A percentile compares a stretch with the other conserved stretches of the same genome.
These are phyloP conservation scores for Suhomyces maxii DNA, from an alignment of 1,139 yeast genomes.

Conservation along the genomic window DNA sequence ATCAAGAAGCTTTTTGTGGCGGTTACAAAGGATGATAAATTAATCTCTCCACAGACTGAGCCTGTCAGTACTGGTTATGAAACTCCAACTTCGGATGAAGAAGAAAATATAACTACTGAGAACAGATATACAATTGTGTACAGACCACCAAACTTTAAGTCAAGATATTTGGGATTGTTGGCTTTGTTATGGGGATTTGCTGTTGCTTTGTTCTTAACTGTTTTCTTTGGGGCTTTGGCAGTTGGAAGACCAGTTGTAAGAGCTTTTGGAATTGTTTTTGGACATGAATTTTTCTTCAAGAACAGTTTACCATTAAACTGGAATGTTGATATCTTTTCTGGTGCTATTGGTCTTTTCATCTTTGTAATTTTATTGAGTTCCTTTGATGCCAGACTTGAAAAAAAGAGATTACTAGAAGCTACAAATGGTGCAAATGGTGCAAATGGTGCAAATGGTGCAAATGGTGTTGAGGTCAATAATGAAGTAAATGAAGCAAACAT, in stretches of 20 bases:
- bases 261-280: constrained; percentile 7
- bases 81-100: constrained; percentile 30
- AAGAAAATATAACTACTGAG: constrained; percentile 50
- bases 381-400: constrained; percentile 14
- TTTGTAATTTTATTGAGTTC: constrained; percentile 18
- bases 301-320: constrained; percentile 9
- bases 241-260: constrained; percentile 41
- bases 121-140: constrained; percentile 76
- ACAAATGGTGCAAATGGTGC: background rate
- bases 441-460: background rate
- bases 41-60: constrained; percentile 35
- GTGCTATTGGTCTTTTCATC: constrained; percentile 21
- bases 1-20: constrained; percentile 71
- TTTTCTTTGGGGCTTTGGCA: constrained; percentile 34
- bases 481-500: background rate
- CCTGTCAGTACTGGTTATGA: constrained; percentile 5
- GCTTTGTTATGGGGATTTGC: constrained; percentile 72
- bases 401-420: background rate
- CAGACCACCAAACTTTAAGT: constrained; percentile 75
- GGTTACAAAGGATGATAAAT: constrained; percentile 77
- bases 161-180: constrained; percentile 58
- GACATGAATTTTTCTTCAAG: constrained; percentile 1
- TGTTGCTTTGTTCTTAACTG: constrained; percentile 43
- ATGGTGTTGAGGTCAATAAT: background rate
- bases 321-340: constrained; percentile 11